A percentile compares a stretch with the other conserved stretches of the same genome.
Conservation (phyloP, 371 early-diverging fungal genomes). For the Mortierella sp. region DNA sequence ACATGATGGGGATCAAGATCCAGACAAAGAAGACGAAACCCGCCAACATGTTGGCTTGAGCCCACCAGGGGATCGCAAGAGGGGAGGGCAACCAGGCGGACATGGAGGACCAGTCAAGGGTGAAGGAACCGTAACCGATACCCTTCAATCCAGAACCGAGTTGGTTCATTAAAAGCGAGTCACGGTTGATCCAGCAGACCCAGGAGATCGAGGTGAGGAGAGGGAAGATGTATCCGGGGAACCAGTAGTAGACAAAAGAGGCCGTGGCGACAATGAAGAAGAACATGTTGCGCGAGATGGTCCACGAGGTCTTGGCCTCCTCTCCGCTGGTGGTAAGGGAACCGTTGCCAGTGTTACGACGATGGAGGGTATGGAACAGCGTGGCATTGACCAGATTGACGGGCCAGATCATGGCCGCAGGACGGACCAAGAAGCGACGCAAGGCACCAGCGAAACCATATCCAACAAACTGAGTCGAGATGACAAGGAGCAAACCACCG, state of each 20-base stretch:
- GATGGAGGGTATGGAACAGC: conserved; percentile 82
- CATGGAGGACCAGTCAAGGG: conserved; percentile 86
- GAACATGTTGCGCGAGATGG: conserved; percentile 66
- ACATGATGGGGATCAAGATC: conserved; percentile 82
- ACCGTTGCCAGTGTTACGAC: conserved; percentile 50
- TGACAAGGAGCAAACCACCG: conserved; percentile 72
- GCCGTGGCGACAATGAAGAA: conserved; percentile 72
- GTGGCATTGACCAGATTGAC: conserved; percentile 81
- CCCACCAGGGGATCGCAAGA: conserved; percentile 82
- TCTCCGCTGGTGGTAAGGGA: conserved; percentile 38
- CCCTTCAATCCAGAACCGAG: conserved; percentile 75
- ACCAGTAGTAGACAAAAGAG: conserved; percentile 79
- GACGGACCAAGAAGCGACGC: conserved; percentile 84
- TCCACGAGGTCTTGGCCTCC: conserved; percentile 43
- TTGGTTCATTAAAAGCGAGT: conserved; percentile 70
- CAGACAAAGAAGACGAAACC: conserved; percentile 81
- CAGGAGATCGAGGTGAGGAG: conserved; percentile 80
- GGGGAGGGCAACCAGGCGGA: conserved; percentile 76
- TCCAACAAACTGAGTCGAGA: conserved; percentile 83
- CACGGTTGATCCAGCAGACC: conserved; percentile 79
- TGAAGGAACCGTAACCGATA: conserved; percentile 77
- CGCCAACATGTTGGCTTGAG: conserved; percentile 77
- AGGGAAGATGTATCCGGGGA: conserved; percentile 85
- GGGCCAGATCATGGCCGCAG: conserved; percentile 93
- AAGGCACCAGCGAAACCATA: conserved; percentile 89